phyloP scores from a whole-genome alignment of 2,329 filamentous ascomycete genomes.

The Colletotrichum incanum region DNA sequence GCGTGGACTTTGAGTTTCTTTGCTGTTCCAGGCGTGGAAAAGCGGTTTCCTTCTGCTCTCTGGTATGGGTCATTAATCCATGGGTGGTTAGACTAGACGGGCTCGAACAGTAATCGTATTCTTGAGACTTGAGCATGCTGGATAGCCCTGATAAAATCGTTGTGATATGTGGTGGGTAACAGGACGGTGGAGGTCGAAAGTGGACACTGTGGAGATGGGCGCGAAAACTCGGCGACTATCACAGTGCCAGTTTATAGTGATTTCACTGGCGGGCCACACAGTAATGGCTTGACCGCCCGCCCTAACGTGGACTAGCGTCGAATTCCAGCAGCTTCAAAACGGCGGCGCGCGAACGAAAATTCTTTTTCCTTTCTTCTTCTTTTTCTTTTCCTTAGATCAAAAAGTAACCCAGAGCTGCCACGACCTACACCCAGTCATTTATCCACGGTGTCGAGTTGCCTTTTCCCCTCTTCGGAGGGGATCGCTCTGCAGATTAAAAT shows the following conservation, averaged over 20 bases:
- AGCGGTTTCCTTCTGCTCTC: not conserved
- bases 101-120: constrained; percentile 10
- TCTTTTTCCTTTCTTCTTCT: constrained; percentile 56
- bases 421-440: constrained; percentile 70
- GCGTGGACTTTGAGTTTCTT: not conserved
- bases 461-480: constrained; percentile 64
- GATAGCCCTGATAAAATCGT: constrained; percentile 11
- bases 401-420: constrained; percentile 75
- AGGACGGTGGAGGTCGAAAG: not conserved
- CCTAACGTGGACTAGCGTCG: constrained; percentile 46
- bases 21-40: constrained; percentile 3
- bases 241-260: not conserved
- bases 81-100: constrained; percentile 10
- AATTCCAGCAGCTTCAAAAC: constrained; percentile 17
- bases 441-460: constrained; percentile 75
- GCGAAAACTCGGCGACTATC: not conserved
- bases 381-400: constrained; percentile 70
- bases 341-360: constrained; percentile 47
- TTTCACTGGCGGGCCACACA: not conserved
- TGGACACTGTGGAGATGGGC: constrained; percentile 12
- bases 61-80: constrained; percentile 4
- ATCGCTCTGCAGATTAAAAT: constrained; percentile 70
- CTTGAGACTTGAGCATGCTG: constrained; percentile 22
- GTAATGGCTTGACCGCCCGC: not conserved
- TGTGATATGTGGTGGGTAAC: constrained; percentile 6